Conservation (phyloP, 2,329 filamentous ascomycete species). For the Epichloe glyceriae region DNA sequence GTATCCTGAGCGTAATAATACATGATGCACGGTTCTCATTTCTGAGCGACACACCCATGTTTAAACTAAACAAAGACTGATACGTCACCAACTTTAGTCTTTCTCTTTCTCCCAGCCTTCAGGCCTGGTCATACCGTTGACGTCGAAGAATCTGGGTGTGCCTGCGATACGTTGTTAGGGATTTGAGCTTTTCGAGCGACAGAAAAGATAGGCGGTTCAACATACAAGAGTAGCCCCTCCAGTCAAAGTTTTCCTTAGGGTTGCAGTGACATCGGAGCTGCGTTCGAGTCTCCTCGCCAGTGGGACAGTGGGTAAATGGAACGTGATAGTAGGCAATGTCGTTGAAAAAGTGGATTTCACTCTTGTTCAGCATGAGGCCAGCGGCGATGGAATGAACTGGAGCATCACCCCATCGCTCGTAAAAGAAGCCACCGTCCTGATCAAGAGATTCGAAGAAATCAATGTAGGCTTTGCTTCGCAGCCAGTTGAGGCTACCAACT, state of each 20-base stretch:
- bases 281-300: slow-evolving; percentile 68
- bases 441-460: slow-evolving; percentile 89
- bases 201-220: neutral
- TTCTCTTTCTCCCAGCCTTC: slow-evolving; percentile 54
- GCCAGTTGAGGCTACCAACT: slow-evolving; percentile 86
- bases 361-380: slow-evolving; percentile 73
- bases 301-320: slow-evolving; percentile 95
- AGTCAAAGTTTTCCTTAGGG: slow-evolving; percentile 95
- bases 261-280: slow-evolving; percentile 91
- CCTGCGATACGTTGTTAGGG: slow-evolving; percentile 13
- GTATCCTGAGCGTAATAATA: neutral
- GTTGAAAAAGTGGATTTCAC: slow-evolving; percentile 96
- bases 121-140: slow-evolving; percentile 71
- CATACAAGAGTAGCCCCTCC: slow-evolving; percentile 97
- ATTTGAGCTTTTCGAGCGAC: neutral
- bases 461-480: slow-evolving; percentile 74
- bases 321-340: slow-evolving; percentile 98
- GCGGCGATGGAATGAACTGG: slow-evolving; percentile 98
- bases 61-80: neutral
- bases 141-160: slow-evolving; percentile 73
- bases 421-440: slow-evolving; percentile 91
- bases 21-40: neutral
- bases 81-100: neutral
- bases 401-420: slow-evolving; percentile 96
- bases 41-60: neutral